Base-by-base conservation (phyloP, 176 grass and related monocot genomes). In the Bothriochloa decipiens region DNA sequence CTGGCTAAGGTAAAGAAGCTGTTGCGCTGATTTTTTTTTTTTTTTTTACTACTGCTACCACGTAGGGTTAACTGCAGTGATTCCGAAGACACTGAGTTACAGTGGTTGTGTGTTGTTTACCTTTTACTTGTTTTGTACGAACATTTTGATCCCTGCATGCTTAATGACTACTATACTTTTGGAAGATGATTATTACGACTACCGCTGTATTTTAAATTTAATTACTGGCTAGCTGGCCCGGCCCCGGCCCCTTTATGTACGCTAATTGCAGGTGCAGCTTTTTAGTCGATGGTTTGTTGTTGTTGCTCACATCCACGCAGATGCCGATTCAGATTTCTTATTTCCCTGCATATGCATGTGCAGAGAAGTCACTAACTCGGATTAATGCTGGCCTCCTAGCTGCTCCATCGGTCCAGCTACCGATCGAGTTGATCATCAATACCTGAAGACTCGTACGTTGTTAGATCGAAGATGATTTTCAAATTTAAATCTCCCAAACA, bases 81-180 rank as follows among this genome's bases (percentile, higher is more conserved):
- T 7, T 55, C 4, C 37, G 6, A 3, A 39, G 4, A 23, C 50
- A 43, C 29, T 32, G 74, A 37, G 17, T 46, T 46, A 3, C 46
- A 40, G 20, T 68, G 45, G 18, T 37, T 25, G 40, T 36, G 67
- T 28, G 28, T n/a, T 42, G 40, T 42, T 74, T 29, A 41, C 52
- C 23, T 43, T 29, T 65, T 37, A 6, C 25, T 64, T 64, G 61
- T 64, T 65, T 64, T 86, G 67, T 64, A 80, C 37, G 76, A 63
- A 72, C 16, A 62, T 47, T 82, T 20, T 61, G 26, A 8, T 43
- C 17, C 63, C 13, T 58, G 6, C n/a, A 16, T 57, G 3, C 29
- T 25, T 58, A 35, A 29, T 47, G 8, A 10, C 25, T 35, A 22
- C 2, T 0, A 0, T 58, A 58, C 53, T 57, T 57, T 29, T 20